Conservation (phyloP, 768 basidiomycete genomes). For the Pholiota microspora region DNA sequence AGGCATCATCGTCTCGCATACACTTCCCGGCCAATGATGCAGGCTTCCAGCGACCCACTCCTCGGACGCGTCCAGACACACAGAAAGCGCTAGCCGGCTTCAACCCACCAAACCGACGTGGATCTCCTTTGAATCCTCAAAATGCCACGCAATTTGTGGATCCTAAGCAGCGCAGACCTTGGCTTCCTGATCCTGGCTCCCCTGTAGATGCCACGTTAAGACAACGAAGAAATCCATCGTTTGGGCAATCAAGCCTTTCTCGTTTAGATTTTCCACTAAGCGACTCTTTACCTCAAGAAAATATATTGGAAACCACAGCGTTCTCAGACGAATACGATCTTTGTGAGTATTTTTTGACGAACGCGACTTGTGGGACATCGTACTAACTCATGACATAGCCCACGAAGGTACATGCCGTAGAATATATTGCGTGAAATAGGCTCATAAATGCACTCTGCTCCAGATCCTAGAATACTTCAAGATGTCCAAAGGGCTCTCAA, state of each 20-base stretch:
- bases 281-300: constrained; percentile 1
- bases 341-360: constrained; percentile 46
- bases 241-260: constrained; percentile 1
- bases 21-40: constrained; percentile 22
- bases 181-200: constrained; percentile 21
- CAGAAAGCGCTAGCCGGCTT: constrained; percentile 15
- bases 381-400: constrained; percentile 37
- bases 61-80: constrained; percentile 19
- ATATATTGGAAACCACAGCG: constrained; percentile 21
- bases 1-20: constrained; percentile 19
- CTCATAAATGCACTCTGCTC: neutral
- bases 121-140: constrained; percentile 35
- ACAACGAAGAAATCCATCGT: constrained; percentile 23
- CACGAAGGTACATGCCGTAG: constrained; percentile 56
- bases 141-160: constrained; percentile 21
- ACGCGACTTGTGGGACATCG: neutral
- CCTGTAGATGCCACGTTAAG: constrained; percentile 21
- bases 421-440: neutral
- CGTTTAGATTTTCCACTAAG: constrained; percentile 10
- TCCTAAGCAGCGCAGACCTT: constrained; percentile 26
- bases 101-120: constrained; percentile 26
- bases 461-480: constrained; percentile 79
- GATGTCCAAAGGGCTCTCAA: constrained; percentile 77
- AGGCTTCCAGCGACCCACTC: constrained; percentile 14
- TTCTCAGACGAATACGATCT: constrained; percentile 81